Evolutionary conservation across 352 stramenopile genomes (phyloP).

Genomic region (Phytophthora agathidicida): DNA sequence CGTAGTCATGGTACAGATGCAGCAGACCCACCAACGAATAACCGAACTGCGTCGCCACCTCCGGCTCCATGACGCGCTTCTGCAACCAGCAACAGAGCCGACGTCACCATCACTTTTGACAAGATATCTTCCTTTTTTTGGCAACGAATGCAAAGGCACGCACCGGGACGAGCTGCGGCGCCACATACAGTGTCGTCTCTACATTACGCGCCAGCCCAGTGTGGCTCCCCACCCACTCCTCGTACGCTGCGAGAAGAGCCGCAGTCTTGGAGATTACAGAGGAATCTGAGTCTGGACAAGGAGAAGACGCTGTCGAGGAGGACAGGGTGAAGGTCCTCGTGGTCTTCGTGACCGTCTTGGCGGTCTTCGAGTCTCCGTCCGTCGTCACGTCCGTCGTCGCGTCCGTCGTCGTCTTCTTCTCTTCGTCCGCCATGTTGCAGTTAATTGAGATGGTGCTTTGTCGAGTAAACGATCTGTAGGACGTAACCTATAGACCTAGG

Average conservation of each 20-base stretch:
- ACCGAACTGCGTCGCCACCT: conserved; percentile 74
- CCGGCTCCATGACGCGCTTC: conserved; percentile 63
- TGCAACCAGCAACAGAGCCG: conserved; percentile 19
- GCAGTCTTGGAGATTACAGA: conserved; percentile 8
- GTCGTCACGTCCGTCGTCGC: conserved; percentile 16
- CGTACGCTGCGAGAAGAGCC: conserved; percentile 57
- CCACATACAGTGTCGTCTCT: conserved; percentile 81
- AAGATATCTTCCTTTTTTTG: neutral
- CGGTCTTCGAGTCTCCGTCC: conserved; percentile 19
- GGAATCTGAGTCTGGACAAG: too few species aligned
- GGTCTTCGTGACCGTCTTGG: conserved; percentile 4
- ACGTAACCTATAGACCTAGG: neutral
- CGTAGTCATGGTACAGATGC: conserved; percentile 84
- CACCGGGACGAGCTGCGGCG: conserved; percentile 78
- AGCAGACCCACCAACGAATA: conserved; percentile 82
- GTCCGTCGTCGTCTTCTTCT: conserved; percentile 22
- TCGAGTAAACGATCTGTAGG: conserved; percentile 21
- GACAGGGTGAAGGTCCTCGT: conserved; percentile 12
- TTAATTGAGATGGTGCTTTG: conserved; percentile 2
- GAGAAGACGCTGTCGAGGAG: neutral
- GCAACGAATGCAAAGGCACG: conserved; percentile 4
- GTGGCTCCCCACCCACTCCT: conserved; percentile 69
- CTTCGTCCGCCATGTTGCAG: conserved; percentile 23
- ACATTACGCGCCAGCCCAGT: conserved; percentile 71
- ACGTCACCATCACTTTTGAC: too few species aligned